phyloP scores from a whole-genome alignment of 257 asterid species.

The Coffea canephora region DNA sequence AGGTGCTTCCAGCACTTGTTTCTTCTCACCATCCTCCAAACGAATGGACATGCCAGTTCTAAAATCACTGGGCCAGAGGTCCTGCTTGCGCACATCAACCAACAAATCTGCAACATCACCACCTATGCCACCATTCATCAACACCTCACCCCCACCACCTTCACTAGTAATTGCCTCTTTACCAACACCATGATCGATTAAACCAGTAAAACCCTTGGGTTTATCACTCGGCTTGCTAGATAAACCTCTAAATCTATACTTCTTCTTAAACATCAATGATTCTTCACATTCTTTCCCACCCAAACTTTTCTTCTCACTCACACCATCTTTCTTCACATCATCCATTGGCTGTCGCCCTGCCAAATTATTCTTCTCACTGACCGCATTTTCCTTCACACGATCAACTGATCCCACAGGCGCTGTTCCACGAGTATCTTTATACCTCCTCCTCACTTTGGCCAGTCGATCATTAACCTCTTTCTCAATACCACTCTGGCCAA shows the following conservation, averaged over 20 bases:
- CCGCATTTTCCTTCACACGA: slow-evolving; percentile 23
- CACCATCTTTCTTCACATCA: slow-evolving; percentile 6
- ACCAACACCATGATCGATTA: slow-evolving; percentile 18
- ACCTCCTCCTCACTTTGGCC: slow-evolving; percentile 47
- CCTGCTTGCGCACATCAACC: neutral
- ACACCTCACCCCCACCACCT: slow-evolving; percentile 22
- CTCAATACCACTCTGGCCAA: slow-evolving; percentile 52
- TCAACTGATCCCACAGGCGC: slow-evolving; percentile 31
- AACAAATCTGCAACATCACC: slow-evolving; percentile 13
- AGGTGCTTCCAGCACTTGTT: neutral
- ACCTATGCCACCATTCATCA: slow-evolving; percentile 16
- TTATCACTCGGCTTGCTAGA: slow-evolving; percentile 37
- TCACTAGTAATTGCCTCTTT: slow-evolving; percentile 12
- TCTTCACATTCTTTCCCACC: slow-evolving; percentile 30
- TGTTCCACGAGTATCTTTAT: slow-evolving; percentile 35
- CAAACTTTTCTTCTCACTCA: slow-evolving; percentile 29
- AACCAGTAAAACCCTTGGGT: slow-evolving; percentile 63
- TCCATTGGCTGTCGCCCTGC: slow-evolving; percentile 18
- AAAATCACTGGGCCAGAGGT: neutral
- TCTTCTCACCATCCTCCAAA: neutral
- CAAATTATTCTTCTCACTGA: slow-evolving; percentile 30
- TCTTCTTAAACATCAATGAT: slow-evolving; percentile 56
- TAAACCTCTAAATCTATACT: slow-evolving; percentile 54
- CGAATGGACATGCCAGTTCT: neutral
- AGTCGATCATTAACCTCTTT: slow-evolving; percentile 60